A percentile compares a stretch with the other conserved stretches of the same genome.
Conservation (phyloP, 1,284 basidiomycete species). For the Cryptococcus sp. region DNA sequence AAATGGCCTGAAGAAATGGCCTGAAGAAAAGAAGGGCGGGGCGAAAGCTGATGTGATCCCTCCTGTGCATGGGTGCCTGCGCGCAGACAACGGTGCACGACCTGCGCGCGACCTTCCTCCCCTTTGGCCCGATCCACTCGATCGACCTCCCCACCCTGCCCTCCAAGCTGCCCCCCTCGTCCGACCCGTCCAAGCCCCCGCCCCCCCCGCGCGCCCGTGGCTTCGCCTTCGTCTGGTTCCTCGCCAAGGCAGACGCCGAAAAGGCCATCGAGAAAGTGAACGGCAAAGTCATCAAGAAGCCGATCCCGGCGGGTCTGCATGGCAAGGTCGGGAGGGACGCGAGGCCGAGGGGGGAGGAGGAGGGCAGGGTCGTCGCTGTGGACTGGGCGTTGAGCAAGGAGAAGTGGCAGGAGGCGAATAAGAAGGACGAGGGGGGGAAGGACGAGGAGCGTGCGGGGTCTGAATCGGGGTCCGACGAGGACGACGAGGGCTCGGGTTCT, state of each 20-base stretch:
- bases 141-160: conserved; percentile 68
- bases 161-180: conserved; percentile 49
- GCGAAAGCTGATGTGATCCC: conserved; percentile 2
- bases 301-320: conserved; percentile 3
- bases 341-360: conserved; percentile 30
- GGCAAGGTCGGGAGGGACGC: no score
- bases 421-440: conserved; percentile 54
- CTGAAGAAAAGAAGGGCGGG: no score
- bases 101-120: conserved; percentile 80
- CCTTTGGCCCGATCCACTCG: conserved; percentile 81
- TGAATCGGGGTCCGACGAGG: conserved; percentile 18
- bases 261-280: conserved; percentile 79
- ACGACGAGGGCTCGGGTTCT: conserved; percentile 22
- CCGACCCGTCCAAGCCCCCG: conserved; percentile 42
- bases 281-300: conserved; percentile 61
- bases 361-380: conserved; percentile 77
- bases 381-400: conserved; percentile 96
- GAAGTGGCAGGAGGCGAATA: conserved; percentile 73
- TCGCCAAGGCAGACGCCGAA: conserved; percentile 80
- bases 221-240: conserved; percentile 95
- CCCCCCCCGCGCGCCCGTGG: conserved; percentile 63
- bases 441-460: conserved; percentile 47
- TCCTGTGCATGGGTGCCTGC: no score
- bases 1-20: no score
- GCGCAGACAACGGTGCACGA: conserved; percentile 75